phyloP scores from a whole-genome alignment of 1,284 basidiomycete genomes.

The Ustilago cynodontis region DNA sequence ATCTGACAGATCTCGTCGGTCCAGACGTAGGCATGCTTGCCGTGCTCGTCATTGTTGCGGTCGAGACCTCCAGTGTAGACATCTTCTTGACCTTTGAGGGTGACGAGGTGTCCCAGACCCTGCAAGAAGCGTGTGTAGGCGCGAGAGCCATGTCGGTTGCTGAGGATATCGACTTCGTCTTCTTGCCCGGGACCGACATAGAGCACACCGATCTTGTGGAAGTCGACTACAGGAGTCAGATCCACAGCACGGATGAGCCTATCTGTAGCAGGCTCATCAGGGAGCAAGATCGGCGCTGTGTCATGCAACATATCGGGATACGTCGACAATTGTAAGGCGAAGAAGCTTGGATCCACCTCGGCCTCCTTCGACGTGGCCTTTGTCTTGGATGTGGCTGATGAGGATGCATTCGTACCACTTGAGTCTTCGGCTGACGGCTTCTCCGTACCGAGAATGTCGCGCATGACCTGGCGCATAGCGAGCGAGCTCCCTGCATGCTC shows the following conservation, averaged over 20 bases:
- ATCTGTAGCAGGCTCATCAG: constrained; percentile 74
- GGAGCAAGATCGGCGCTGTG: constrained; percentile 71
- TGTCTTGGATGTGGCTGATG: constrained; percentile 6
- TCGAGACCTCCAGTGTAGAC: constrained; percentile 95
- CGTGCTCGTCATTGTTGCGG: constrained; percentile 83
- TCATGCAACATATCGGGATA: constrained; percentile 66
- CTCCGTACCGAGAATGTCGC: constrained; percentile 46
- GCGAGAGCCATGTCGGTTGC: constrained; percentile 91
- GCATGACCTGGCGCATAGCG: constrained; percentile 54
- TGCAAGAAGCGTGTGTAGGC: constrained; percentile 93
- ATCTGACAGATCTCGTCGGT: constrained; percentile 98
- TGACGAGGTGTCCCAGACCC: constrained; percentile 87
- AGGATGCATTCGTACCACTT: too few species aligned
- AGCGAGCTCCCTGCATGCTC: constrained; percentile 31
- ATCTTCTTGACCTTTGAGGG: constrained; percentile 82
- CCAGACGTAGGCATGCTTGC: constrained; percentile 82
- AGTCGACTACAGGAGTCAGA: constrained; percentile 92
- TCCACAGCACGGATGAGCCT: constrained; percentile 82
- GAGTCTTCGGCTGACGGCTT: constrained; percentile 2
- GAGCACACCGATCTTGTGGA: constrained; percentile 94
- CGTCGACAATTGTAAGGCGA: constrained; percentile 84
- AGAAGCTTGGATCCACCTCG: constrained; percentile 83
- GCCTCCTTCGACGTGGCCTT: constrained; percentile 35
- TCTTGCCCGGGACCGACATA: constrained; percentile 94
- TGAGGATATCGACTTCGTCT: constrained; percentile 85